A percentile compares a stretch with the other conserved stretches of the same genome.
Conservation (phyloP, 2,329 filamentous ascomycete species). For the Colletotrichum spinosum region DNA sequence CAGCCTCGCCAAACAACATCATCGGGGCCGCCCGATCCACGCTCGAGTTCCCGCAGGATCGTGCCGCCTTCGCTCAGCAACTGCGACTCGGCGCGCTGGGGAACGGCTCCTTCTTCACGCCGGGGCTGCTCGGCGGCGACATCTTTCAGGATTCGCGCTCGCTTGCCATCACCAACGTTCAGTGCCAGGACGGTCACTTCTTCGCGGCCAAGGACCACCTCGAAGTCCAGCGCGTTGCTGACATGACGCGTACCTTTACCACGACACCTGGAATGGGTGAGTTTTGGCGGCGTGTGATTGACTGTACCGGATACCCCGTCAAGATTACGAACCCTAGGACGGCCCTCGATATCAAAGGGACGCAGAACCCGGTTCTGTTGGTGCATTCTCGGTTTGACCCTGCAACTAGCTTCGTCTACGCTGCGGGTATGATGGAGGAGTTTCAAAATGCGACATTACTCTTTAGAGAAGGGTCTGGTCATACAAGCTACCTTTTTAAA, state of each 20-base stretch:
- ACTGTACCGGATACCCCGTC: constrained; percentile 31
- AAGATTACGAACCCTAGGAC: constrained; percentile 29
- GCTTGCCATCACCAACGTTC: constrained; percentile 22
- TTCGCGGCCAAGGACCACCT: constrained; percentile 24
- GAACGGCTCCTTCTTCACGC: constrained; percentile 18
- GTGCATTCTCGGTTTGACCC: constrained; percentile 31
- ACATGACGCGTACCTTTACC: constrained; percentile 25
- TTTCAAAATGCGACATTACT: constrained; percentile 20
- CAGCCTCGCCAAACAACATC: constrained; percentile 20
- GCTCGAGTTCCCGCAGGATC: not conserved
- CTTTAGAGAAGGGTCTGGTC: constrained; percentile 27
- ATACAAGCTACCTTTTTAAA: constrained; percentile 23
- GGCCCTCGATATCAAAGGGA: constrained; percentile 19
- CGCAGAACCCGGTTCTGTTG: constrained; percentile 19
- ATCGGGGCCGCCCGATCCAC: constrained; percentile 22
- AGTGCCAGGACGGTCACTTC: constrained; percentile 32
- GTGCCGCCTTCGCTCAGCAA: not conserved
- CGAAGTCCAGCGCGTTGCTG: constrained; percentile 21
- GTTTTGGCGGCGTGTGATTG: constrained; percentile 31
- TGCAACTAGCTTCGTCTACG: constrained; percentile 27
- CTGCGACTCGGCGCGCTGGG: constrained; percentile 6
- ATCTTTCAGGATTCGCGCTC: constrained; percentile 1
- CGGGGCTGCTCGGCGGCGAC: constrained; percentile 9
- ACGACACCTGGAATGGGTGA: constrained; percentile 23
- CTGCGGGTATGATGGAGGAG: constrained; percentile 26